Evolutionary conservation across 495 filamentous ascomycete genomes (phyloP), one percentile per base, ranked within the genome.

Genomic region (Penicillium malachiteum): DNA sequence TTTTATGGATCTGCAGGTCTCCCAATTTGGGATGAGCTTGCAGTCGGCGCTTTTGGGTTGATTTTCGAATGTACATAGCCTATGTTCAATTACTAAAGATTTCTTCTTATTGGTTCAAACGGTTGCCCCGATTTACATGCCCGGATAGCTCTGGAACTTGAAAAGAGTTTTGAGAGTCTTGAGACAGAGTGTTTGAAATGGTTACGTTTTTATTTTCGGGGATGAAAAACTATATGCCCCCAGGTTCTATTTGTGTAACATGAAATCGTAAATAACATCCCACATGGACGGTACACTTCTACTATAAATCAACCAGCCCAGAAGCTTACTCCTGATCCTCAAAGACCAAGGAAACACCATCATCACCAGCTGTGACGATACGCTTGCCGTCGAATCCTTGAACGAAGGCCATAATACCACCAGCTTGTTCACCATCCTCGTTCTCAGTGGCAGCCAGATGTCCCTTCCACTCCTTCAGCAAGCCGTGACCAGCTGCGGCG

Each of bases 341-440:
- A 65, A 91, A 91, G 7, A 91, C 81, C 62, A 91, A 69, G 35
- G 80, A 73, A 44, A 92, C 74, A 11, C 83, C 84, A 72, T 97
- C 92, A 77, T 97, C 92, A 26, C 92, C 92, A 3, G 90, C 92
- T 14, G 92, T 97, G 11, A 93, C 84, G 26, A 96, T 78, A 57
- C 84, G 79, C 64, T 76, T 74, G 21, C 75, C 71, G 53, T 87
- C 85, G 2, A 84, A 84, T 34, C 83, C 85, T 72, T 96, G 88
- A 47, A 94, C 89, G 68, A 96, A 97, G 0, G 87, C 92, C 69
- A 97, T 74, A 33, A 97, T 88, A 49, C 92, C 92, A 33, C 91
- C 91, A n/a, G 74, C 69, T 45, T 77, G 76, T 56, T 77, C 76
- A 13, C 73, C 76, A n/a, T 76, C 73, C 5, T 71, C 66, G 5